Percentiles rank a stretch among this genome's conserved stretches.
These are phyloP conservation scores for Eurotiales sp. DNA, from an alignment of 2,329 filamentous ascomycete species.

Conservation along the genomic window DNA sequence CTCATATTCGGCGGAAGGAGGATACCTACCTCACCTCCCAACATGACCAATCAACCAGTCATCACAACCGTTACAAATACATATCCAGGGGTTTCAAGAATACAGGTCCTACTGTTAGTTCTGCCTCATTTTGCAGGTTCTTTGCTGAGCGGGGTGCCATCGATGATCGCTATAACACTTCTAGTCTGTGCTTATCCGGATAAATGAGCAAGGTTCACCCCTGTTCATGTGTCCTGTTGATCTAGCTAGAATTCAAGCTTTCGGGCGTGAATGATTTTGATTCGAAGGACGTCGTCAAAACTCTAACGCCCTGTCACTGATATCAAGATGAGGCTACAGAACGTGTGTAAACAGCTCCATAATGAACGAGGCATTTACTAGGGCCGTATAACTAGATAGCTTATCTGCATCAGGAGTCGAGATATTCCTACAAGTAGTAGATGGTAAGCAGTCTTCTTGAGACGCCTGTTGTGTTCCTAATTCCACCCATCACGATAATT, in stretches of 20 bases:
- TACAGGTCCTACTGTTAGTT: too few relatives aligned
- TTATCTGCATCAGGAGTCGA: too few relatives aligned
- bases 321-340: background rate
- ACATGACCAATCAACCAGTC: too few relatives aligned
- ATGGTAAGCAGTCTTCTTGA: too few relatives aligned
- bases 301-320: background rate
- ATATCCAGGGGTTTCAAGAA: background rate
- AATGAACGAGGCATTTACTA: too few relatives aligned
- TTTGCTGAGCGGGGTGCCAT: background rate
- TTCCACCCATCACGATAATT: too few relatives aligned
- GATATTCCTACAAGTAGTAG: too few relatives aligned
- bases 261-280: background rate
- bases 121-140: background rate
- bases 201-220: conserved; percentile 1
- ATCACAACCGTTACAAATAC: background rate
- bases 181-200: background rate
- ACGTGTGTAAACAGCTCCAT: too few relatives aligned
- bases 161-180: background rate
- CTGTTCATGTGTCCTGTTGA: background rate
- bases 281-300: background rate
- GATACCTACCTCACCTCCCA: too few relatives aligned
- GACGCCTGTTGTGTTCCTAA: too few relatives aligned
- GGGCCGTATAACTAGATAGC: too few relatives aligned
- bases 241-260: background rate
- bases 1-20: too few relatives aligned